Percentiles rank a stretch among this genome's conserved stretches.
These are phyloP conservation scores for Fusarium sp. DNA, from an alignment of 2,329 filamentous ascomycete species.

Conservation along the genomic window DNA sequence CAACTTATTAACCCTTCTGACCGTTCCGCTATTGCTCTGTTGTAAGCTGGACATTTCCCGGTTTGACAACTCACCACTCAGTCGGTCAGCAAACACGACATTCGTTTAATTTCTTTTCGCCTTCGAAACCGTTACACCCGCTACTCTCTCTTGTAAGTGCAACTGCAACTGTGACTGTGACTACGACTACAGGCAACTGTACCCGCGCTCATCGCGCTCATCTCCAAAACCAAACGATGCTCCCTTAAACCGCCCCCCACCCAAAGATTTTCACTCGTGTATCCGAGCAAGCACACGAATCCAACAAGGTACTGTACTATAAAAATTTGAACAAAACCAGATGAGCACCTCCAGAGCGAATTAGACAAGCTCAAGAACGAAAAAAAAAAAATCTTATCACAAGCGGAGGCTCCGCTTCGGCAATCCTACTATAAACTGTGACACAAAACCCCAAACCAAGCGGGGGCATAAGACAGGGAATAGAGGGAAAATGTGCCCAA, in stretches of 20 bases:
- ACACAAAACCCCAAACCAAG: slow-evolving; percentile 28
- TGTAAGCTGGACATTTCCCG: slow-evolving; percentile 17
- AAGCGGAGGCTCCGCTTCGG: slow-evolving; percentile 32
- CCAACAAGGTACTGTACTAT: slow-evolving; percentile 16
- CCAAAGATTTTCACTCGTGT: slow-evolving; percentile 29
- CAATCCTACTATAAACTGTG: slow-evolving; percentile 42
- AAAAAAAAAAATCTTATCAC: slow-evolving; percentile 16
- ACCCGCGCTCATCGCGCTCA: slow-evolving; percentile 8
- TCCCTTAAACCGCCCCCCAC: slow-evolving; percentile 9
- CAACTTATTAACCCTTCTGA: neutral
- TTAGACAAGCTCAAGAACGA: neutral
- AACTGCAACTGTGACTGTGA: slow-evolving; percentile 6
- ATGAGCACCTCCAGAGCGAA: neutral
- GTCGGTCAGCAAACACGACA: slow-evolving; percentile 14
- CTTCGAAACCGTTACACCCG: slow-evolving; percentile 21
- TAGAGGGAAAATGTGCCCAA: slow-evolving; percentile 21
- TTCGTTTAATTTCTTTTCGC: slow-evolving; percentile 4
- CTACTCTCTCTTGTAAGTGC: slow-evolving; percentile 4
- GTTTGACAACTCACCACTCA: slow-evolving; percentile 29
- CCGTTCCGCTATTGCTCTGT: slow-evolving; percentile 4
- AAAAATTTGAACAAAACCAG: slow-evolving; percentile 3
- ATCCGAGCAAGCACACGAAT: slow-evolving; percentile 20
- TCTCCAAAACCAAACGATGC: neutral
- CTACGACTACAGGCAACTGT: slow-evolving; percentile 15
- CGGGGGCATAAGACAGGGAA: slow-evolving; percentile 36